Conservation (phyloP, 1,284 basidiomycete species). For the Microbotryomycetes sp. region DNA sequence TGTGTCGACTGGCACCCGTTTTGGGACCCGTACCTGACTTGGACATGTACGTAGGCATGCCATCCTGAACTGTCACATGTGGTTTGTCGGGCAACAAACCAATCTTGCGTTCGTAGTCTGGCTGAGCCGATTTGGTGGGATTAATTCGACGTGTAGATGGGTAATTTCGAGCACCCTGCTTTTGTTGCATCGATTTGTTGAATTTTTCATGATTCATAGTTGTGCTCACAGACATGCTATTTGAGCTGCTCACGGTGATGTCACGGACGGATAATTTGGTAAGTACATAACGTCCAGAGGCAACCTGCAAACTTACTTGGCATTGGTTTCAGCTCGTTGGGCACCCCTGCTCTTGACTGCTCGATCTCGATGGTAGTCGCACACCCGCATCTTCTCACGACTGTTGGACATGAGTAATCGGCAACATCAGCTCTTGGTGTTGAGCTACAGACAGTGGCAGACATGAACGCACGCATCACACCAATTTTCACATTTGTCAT, state of each 20-base stretch:
- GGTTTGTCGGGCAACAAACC: not conserved
- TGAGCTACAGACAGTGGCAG: not conserved
- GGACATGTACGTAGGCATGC: not conserved
- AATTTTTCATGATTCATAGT: not conserved
- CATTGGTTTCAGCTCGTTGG: slow-evolving; percentile 58
- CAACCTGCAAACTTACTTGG: slow-evolving; percentile 15
- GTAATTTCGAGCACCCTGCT: too few relatives aligned
- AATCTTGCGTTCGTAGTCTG: not conserved
- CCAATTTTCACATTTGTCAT: slow-evolving; percentile 75
- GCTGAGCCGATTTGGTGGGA: not conserved
- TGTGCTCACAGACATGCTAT: not conserved
- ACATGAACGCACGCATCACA: slow-evolving; percentile 62
- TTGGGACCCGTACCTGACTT: not conserved
- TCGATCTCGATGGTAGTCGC: slow-evolving; percentile 79
- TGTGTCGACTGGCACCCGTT: not conserved
- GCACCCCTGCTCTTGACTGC: slow-evolving; percentile 68
- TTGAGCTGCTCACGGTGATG: too few relatives aligned
- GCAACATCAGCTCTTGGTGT: not conserved
- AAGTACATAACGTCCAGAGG: too few relatives aligned
- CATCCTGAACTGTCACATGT: not conserved
- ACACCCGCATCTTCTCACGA: slow-evolving; percentile 55
- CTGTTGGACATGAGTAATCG: slow-evolving; percentile 41
- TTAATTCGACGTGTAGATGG: too few relatives aligned
- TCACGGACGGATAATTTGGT: too few relatives aligned
- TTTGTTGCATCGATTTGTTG: not conserved